phyloP scores from a whole-genome alignment of 352 stramenopile species.

The Lagenidium giganteum region DNA sequence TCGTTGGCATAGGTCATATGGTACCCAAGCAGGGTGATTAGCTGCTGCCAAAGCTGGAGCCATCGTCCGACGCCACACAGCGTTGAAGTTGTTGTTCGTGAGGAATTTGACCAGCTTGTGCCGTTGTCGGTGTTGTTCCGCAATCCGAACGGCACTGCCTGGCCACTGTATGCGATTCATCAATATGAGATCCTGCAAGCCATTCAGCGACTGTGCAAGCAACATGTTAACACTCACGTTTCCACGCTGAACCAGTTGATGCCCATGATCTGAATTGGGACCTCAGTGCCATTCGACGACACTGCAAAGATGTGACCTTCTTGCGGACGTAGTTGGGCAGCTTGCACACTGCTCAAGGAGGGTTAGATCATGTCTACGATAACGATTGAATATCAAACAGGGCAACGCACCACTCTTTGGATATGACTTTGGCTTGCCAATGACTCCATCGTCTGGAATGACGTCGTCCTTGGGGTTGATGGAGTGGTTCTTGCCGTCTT shows the following conservation, averaged over 20 bases:
- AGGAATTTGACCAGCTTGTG: slow-evolving; percentile 62
- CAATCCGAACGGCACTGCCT: slow-evolving; percentile 49
- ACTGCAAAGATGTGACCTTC: slow-evolving; percentile 46
- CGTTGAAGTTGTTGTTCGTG: slow-evolving; percentile 79
- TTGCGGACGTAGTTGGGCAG: slow-evolving; percentile 62
- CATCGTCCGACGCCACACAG: slow-evolving; percentile 69
- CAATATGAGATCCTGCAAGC: no score
- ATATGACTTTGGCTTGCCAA: slow-evolving; percentile 63
- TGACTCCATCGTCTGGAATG: slow-evolving; percentile 40
- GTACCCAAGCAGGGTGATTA: no score
- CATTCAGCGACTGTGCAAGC: no score
- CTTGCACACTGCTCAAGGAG: slow-evolving; percentile 24
- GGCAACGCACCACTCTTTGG: slow-evolving; percentile 10
- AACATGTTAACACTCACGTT: slow-evolving; percentile 17
- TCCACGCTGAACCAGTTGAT: slow-evolving; percentile 62
- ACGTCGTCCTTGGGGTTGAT: slow-evolving; percentile 17
- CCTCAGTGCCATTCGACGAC: slow-evolving; percentile 42
- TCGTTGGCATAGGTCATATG: no score
- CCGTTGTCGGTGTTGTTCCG: slow-evolving; percentile 58
- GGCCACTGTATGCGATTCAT: slow-evolving; percentile 28
- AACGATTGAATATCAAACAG: neutral
- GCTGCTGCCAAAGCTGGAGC: no score
- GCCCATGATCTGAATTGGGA: slow-evolving; percentile 42
- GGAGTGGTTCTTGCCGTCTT: slow-evolving; percentile 13
- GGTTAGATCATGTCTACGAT: neutral